Percentiles rank a stretch among this genome's conserved stretches.
Conservation (phyloP, 2,329 filamentous ascomycete species). For the Aureobasidium mangrovei region DNA sequence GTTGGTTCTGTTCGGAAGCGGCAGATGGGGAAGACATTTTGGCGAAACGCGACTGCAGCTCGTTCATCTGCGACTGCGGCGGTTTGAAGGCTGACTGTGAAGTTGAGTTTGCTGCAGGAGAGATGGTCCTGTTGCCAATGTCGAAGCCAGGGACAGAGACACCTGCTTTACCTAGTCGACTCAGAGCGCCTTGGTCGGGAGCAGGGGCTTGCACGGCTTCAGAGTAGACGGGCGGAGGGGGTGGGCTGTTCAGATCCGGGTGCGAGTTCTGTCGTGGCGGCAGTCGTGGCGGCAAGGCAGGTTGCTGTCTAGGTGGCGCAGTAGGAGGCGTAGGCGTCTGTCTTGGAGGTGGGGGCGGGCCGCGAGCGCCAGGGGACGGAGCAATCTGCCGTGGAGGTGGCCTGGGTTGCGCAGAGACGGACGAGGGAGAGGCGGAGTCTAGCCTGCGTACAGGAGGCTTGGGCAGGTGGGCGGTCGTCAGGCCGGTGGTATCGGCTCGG, state of each 20-base stretch:
- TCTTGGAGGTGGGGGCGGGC: constrained; percentile 20
- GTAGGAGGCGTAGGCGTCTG: constrained; percentile 19
- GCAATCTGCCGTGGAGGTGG: constrained; percentile 21
- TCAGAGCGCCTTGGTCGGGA: constrained; percentile 49
- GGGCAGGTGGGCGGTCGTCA: constrained; percentile 60
- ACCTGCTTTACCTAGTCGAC: constrained; percentile 62
- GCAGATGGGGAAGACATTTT: constrained; percentile 29
- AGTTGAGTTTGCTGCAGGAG: constrained; percentile 18
- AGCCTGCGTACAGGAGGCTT: constrained; percentile 55
- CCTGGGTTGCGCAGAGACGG: constrained; percentile 6
- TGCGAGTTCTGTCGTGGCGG: constrained; percentile 58
- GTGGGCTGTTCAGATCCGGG: constrained; percentile 35
- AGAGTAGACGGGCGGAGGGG: constrained; percentile 42
- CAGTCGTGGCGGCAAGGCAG: constrained; percentile 57
- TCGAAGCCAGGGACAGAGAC: constrained; percentile 70
- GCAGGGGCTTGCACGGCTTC: constrained; percentile 27
- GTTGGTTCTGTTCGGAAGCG: constrained; percentile 17
- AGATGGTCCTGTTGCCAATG: constrained; percentile 47
- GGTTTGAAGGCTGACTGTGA: constrained; percentile 26
- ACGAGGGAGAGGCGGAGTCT: constrained; percentile 20
- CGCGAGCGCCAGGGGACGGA: constrained; percentile 14
- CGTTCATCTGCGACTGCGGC: constrained; percentile 46
- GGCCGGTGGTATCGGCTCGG: constrained; percentile 59
- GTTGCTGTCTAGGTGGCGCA: constrained; percentile 35
- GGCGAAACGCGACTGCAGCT: constrained; percentile 59